These are phyloP conservation scores for Penicillium griseofulvum DNA, from an alignment of 2,329 filamentous ascomycete genomes.

Conservation along the genomic window DNA sequence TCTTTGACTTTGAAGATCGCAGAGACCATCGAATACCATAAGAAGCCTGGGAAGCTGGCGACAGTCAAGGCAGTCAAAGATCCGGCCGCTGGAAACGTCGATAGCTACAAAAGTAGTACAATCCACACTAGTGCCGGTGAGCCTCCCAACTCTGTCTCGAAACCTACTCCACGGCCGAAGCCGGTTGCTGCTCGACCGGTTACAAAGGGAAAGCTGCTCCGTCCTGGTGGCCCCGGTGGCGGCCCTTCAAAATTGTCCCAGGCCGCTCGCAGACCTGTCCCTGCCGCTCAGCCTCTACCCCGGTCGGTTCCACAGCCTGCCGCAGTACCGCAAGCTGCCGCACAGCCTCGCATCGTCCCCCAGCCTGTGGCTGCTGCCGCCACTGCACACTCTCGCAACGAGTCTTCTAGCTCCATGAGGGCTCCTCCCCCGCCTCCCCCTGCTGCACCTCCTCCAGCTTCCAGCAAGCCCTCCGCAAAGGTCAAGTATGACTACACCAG, in stretches of 20 bases:
- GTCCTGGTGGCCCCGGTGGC: conserved; percentile 80
- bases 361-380: conserved; percentile 38
- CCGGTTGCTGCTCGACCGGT: conserved; percentile 85
- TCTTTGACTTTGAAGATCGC: conserved; percentile 78
- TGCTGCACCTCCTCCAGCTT: conserved; percentile 57
- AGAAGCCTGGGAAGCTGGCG: conserved; percentile 92
- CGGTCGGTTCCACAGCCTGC: conserved; percentile 33
- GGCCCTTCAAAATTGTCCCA: conserved; percentile 68
- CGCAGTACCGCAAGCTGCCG: conserved; percentile 33
- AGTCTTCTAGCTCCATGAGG: conserved; percentile 59
- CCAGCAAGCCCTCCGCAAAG: conserved; percentile 75
- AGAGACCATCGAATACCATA: conserved; percentile 91
- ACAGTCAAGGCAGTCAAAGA: conserved; percentile 89
- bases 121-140: conserved; percentile 86
- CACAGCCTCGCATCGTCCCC: conserved; percentile 42
- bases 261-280: conserved; percentile 32
- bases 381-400: conserved; percentile 48
- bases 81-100: conserved; percentile 65
- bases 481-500: conserved; percentile 90
- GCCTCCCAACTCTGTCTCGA: conserved; percentile 75
- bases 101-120: conserved; percentile 90
- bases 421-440: conserved; percentile 68
- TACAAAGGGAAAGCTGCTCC: conserved; percentile 87
- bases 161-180: conserved; percentile 82
- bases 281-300: conserved; percentile 39